Percentiles rank a stretch among this genome's conserved stretches.
These are phyloP conservation scores for Pyrenochaeta sp. DNA, from an alignment of 2,329 filamentous ascomycete genomes.

Conservation along the genomic window DNA sequence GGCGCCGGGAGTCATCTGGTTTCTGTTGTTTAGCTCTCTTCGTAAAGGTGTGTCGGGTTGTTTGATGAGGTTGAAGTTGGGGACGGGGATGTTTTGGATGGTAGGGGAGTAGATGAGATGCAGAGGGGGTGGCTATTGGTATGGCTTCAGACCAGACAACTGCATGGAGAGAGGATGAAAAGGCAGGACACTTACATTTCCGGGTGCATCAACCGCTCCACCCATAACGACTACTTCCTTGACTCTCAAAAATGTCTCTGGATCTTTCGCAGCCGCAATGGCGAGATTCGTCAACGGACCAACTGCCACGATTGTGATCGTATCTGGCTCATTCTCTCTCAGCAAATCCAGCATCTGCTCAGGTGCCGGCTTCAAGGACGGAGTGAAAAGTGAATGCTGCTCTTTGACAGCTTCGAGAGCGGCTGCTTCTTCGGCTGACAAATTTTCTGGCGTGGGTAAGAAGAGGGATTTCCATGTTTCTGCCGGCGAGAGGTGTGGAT, in stretches of 20 bases:
- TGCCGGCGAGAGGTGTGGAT: slow-evolving; percentile 57
- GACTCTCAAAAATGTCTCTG: slow-evolving; percentile 84
- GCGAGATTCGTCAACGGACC: slow-evolving; percentile 95
- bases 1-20: slow-evolving; percentile 74
- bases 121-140: slow-evolving; percentile 29
- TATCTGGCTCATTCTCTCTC: slow-evolving; percentile 80
- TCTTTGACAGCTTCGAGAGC: slow-evolving; percentile 49
- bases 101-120: slow-evolving; percentile 28
- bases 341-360: slow-evolving; percentile 90
- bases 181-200: slow-evolving; percentile 66
- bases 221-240: slow-evolving; percentile 98
- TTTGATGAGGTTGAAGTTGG: slow-evolving; percentile 51
- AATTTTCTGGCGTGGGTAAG: slow-evolving; percentile 42
- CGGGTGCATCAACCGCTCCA: slow-evolving; percentile 78
- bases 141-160: slow-evolving; percentile 16
- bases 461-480: slow-evolving; percentile 60
- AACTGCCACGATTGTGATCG: slow-evolving; percentile 87
- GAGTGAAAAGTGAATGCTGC: slow-evolving; percentile 68
- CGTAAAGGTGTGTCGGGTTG: slow-evolving; percentile 46
- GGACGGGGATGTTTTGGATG: slow-evolving; percentile 32
- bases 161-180: slow-evolving; percentile 4
- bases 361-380: slow-evolving; percentile 77
- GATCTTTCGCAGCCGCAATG: slow-evolving; percentile 84
- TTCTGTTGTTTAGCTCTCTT: slow-evolving; percentile 40
- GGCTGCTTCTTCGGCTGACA: slow-evolving; percentile 43